These are phyloP conservation scores for Cystofilobasidium ferigula DNA, from an alignment of 768 basidiomycete genomes.

Conservation along the genomic window DNA sequence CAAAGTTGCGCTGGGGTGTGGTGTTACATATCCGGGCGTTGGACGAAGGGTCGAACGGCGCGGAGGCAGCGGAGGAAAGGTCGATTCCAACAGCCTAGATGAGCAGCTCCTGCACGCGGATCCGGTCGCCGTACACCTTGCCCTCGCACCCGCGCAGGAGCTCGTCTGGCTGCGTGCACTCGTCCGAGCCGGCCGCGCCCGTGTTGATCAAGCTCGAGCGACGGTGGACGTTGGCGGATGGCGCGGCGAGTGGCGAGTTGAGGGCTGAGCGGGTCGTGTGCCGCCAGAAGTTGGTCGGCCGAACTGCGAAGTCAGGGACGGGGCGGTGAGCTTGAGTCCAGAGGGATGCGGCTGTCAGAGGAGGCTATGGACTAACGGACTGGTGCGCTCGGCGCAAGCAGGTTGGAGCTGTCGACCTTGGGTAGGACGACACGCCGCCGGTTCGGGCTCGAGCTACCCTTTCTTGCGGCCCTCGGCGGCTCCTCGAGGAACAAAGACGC, in stretches of 20 bases:
- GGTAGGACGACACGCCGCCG: not conserved
- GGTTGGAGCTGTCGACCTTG: constrained; percentile 3
- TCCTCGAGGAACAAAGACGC: not conserved
- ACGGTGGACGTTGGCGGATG: constrained; percentile 60
- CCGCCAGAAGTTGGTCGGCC: constrained; percentile 74
- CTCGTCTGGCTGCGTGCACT: constrained; percentile 21
- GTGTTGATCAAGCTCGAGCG: constrained; percentile 60
- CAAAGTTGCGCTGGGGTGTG: too few relatives aligned
- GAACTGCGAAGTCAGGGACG: constrained; percentile 43
- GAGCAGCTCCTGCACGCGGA: constrained; percentile 19
- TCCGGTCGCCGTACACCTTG: constrained; percentile 21
- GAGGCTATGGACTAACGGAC: not conserved
- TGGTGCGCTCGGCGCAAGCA: not conserved
- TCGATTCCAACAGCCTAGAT: constrained; percentile 3
- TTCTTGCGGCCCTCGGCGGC: not conserved
- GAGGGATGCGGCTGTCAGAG: not conserved
- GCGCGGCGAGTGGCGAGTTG: constrained; percentile 58
- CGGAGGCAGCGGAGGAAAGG: too few relatives aligned
- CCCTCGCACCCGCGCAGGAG: constrained; percentile 15
- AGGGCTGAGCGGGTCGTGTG: constrained; percentile 62
- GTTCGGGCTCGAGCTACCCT: not conserved
- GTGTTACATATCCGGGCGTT: too few relatives aligned
- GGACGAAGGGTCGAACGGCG: too few relatives aligned
- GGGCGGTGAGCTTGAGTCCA: not conserved
- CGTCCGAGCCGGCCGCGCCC: constrained; percentile 18